phyloP scores from a whole-genome alignment of 1,284 basidiomycete genomes.

The Polyporus tsugae region DNA sequence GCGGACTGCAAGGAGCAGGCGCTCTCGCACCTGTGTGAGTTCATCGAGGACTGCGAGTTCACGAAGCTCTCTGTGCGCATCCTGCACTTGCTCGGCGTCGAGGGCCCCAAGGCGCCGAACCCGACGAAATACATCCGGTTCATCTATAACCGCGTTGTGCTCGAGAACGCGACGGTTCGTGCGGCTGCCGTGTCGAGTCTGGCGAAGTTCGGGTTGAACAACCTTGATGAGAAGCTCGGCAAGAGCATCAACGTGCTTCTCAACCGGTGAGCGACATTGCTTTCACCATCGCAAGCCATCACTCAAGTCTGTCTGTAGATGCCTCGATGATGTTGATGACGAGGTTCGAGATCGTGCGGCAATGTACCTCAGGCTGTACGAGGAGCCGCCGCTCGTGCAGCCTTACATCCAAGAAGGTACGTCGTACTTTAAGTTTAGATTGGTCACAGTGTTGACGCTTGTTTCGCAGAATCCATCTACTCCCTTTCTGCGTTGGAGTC shows the following conservation, averaged over 20 bases:
- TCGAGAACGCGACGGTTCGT: conserved; percentile 98
- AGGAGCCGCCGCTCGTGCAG: conserved; percentile 83
- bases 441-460: neutral
- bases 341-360: conserved; percentile 99
- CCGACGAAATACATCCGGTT: conserved; percentile 99
- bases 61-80: conserved; percentile 99
- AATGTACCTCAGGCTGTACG: conserved; percentile 89
- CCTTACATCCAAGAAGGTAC: conserved; percentile 92
- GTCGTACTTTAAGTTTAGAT: conserved; percentile 30
- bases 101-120: conserved; percentile 95
- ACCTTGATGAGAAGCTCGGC: conserved; percentile 80
- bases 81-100: conserved; percentile 93
- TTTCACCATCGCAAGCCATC: no score
- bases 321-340: conserved; percentile 98
- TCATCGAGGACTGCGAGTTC: conserved; percentile 99
- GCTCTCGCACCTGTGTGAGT: conserved; percentile 98
- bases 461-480: conserved; percentile 84
- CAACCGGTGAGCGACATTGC: conserved; percentile 41
- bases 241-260: conserved; percentile 90
- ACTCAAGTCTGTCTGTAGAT: conserved; percentile 53
- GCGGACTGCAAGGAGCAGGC: conserved; percentile 95
- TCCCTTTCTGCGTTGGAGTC: conserved; percentile 88
- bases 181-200: conserved; percentile 95
- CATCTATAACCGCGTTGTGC: conserved; percentile 99
- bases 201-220: conserved; percentile 96